Percentiles rank a stretch among this genome's conserved stretches.
Evolutionary conservation across 2,329 filamentous ascomycete genomes (phyloP).

Genomic region (Penicillium thymicola): DNA sequence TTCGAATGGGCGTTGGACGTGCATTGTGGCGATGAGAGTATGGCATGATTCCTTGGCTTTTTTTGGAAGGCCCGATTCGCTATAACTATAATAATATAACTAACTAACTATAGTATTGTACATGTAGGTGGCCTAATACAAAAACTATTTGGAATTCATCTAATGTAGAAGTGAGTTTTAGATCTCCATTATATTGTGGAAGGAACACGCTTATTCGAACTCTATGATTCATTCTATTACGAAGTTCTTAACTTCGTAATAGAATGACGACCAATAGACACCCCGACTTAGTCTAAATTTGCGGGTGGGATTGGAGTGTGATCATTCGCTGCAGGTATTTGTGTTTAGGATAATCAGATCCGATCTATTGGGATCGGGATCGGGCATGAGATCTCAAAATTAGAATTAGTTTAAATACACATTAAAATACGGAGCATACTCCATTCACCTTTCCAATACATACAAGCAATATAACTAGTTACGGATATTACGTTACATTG

Average conservation of each 20-base stretch:
- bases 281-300: neutral
- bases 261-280: neutral
- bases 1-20: no score
- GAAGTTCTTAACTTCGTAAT: neutral
- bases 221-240: neutral
- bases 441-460: no score
- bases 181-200: neutral
- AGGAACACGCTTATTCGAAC: neutral
- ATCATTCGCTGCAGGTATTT: constrained; percentile 8
- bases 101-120: neutral
- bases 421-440: neutral
- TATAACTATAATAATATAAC: neutral
- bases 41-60: neutral
- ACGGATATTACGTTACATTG: neutral
- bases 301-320: neutral
- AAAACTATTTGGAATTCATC: neutral
- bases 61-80: neutral
- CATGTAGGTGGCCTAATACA: neutral
- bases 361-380: constrained; percentile 4
- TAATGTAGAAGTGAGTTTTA: neutral
- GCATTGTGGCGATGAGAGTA: neutral
- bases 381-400: neutral
- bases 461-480: neutral
- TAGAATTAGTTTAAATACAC: neutral
- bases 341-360: constrained; percentile 3